Evolutionary conservation across 495 filamentous ascomycete species (phyloP).

Genomic region (Penicilliopsis zonata): DNA sequence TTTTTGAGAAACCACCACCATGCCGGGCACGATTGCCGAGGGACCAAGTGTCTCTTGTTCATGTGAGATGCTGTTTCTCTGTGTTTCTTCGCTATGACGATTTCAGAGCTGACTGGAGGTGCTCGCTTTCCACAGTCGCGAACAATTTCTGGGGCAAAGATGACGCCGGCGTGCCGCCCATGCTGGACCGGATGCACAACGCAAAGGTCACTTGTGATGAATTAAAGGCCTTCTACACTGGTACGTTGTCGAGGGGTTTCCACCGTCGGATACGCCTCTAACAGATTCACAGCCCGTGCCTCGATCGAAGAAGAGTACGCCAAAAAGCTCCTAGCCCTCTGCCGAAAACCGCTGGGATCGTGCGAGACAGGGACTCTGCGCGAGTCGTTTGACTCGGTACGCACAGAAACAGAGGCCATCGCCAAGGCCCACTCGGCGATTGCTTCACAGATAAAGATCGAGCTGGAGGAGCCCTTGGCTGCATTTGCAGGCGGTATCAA

Average conservation of each 20-base stretch:
- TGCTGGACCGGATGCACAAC: conserved; percentile 92
- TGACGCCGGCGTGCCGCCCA: conserved; percentile 85
- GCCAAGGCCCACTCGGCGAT: conserved; percentile 86
- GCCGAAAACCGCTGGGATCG: conserved; percentile 84
- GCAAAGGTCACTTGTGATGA: conserved; percentile 95
- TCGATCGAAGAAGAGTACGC: conserved; percentile 96
- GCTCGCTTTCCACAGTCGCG: conserved; percentile 57
- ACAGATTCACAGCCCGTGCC: conserved; percentile 52
- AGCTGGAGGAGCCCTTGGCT: conserved; percentile 88
- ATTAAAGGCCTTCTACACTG: conserved; percentile 78
- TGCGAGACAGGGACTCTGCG: conserved; percentile 75
- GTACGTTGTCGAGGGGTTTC: conserved; percentile 26
- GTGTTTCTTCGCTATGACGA: neutral
- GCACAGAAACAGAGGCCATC: conserved; percentile 88
- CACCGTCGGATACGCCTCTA: conserved; percentile 1
- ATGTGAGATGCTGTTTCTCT: conserved; percentile 28
- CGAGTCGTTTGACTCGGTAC: conserved; percentile 71
- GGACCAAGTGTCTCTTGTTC: conserved; percentile 53
- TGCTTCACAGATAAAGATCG: conserved; percentile 86
- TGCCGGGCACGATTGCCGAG: conserved; percentile 51
- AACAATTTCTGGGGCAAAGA: conserved; percentile 99
- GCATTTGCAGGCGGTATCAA: conserved; percentile 91
- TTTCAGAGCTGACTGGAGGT: conserved; percentile 7
- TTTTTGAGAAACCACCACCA: conserved; percentile 19
- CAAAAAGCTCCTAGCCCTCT: conserved; percentile 77